Base-by-base conservation (phyloP, 2,329 filamentous ascomycete species). In the Pestalotiopsis sp. region DNA sequence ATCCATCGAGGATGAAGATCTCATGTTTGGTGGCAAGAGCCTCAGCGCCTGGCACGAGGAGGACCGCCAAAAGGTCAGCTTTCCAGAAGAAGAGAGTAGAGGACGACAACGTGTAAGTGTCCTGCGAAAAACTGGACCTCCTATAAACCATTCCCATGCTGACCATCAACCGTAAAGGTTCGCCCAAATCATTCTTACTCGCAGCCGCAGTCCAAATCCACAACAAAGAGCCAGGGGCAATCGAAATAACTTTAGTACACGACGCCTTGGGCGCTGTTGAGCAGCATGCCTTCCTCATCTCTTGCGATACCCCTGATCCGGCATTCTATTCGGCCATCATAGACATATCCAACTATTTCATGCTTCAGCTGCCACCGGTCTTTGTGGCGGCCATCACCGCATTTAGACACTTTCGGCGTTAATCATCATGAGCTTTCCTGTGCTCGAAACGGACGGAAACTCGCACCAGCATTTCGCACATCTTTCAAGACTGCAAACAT, bases 21-120 rank as follows among this genome's bases (percentile, higher is more conserved):
- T 90, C 49, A 89, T 84, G 76, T 90, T 89, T 73, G 86, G 87
- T 68, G 87, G 87, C 73, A 90, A 89, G 83, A 82, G 86, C 52
- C 77, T 90, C 57, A 87, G 86, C 76, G 80, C 83, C 17, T 89
- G 87, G 87, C 88, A 90, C 76, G 87, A 90, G 78, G 87, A 90
- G 79, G 86, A 88, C 71, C 82, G 85, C 57, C 79, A 82, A 64
- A 79, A 82, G 20, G 76, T 83, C 65, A 84, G 81, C 78, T 78
- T 78, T 62, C 79, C 81, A 31, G 83, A 81, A 58, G 81, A 83
- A 72, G 76, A 80, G 72, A 79, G 78, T 40, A 77, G 81, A 41
- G 82, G 82, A 4, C 80, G 83, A 1, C 79, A 80, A 71, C 75
- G 82, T 67, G 80, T 80, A 71, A 71, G 77, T 71, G 23, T 17